Evolutionary conservation across 306 rosid species (phyloP).

Genomic region (Gastrolobium villosum): DNA sequence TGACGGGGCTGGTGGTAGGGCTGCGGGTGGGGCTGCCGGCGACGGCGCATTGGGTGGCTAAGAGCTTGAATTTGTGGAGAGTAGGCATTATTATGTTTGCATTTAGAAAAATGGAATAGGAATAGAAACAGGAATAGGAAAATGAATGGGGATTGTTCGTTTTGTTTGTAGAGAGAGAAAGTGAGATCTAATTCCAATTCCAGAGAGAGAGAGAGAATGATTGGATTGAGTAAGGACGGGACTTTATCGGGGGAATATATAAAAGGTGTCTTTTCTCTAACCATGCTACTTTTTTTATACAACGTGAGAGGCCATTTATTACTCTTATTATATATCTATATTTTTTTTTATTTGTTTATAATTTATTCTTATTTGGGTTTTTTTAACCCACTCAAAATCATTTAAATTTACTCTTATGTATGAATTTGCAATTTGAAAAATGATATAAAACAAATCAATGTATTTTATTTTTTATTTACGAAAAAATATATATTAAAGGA

Average conservation of each 20-base stretch:
- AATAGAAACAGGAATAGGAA: not conserved
- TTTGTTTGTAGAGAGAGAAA: slow-evolving; percentile 16
- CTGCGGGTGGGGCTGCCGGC: slow-evolving; percentile 78
- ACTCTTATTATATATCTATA: too few relatives aligned
- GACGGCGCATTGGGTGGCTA: slow-evolving; percentile 89
- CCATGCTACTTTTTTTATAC: too few relatives aligned
- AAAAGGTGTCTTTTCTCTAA: slow-evolving; percentile 2
- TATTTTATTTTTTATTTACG: too few relatives aligned
- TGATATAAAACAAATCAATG: too few relatives aligned
- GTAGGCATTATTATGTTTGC: slow-evolving; percentile 57
- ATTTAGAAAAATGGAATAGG: not conserved
- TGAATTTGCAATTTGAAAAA: too few relatives aligned
- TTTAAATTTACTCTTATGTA: too few relatives aligned
- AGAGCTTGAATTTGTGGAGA: slow-evolving; percentile 87
- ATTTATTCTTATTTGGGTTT: too few relatives aligned
- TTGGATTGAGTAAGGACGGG: slow-evolving; percentile 26
- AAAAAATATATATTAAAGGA: too few relatives aligned
- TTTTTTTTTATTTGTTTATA: too few relatives aligned
- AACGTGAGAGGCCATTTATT: too few relatives aligned
- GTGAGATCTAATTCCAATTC: slow-evolving; percentile 20
- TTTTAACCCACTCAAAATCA: too few relatives aligned
- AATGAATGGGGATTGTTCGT: not conserved
- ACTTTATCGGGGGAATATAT: slow-evolving; percentile 18
- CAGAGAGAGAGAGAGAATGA: slow-evolving; percentile 10
- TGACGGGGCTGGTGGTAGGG: slow-evolving; percentile 83